Base-by-base conservation (phyloP, 352 stramenopile species). In the Pythium coloratum region DNA sequence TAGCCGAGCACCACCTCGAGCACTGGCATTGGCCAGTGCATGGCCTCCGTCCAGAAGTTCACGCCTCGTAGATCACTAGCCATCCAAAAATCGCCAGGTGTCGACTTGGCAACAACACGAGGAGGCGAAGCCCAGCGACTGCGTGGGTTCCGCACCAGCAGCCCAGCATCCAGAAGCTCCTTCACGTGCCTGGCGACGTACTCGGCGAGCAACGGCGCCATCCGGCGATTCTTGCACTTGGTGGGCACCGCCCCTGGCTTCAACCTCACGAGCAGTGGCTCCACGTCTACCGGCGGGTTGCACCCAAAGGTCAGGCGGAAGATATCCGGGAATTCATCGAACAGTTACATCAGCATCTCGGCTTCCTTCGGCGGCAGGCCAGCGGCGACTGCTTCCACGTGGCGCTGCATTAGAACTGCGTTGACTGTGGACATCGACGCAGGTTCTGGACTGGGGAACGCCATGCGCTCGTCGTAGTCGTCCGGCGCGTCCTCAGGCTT, bases 1-100 rank as follows among this genome's bases (percentile, higher is more conserved):
- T 42, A 63, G 6, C 14, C n/a, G 7, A 63, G 26, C 2, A 63
- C 1, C 26, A 55, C 62, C 13, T 72, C 69, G 2, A 72, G 9
- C 7, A 69, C 36, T 2, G 64, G 50, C 64, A 75, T 72, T 1
- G 69, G 63, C 69, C 64, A 72, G 24, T 50, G 59, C 69, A 69
- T 72, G 1, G 68, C n/a, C n/a, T 62, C 47, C 13, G 63, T 75
- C 16, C 34, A 34, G 2, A 2, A 55, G 32, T 75, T 75, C 26
- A 62, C 33, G 2, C 14, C 34, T 1, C 60, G 61, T 6, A 50
- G 38, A 33, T 61, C 55, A 2, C 51, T 36, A 1, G 20, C 16
- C 55, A 61, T 61, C 30, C 55, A 36, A 13, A 51, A 32, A 0
- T 51, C 34, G 10, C 55, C 55, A 2, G 6, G 10, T 6, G n/a